Conservation (phyloP, 495 filamentous ascomycete species). For the Amorphotheca resinae region DNA sequence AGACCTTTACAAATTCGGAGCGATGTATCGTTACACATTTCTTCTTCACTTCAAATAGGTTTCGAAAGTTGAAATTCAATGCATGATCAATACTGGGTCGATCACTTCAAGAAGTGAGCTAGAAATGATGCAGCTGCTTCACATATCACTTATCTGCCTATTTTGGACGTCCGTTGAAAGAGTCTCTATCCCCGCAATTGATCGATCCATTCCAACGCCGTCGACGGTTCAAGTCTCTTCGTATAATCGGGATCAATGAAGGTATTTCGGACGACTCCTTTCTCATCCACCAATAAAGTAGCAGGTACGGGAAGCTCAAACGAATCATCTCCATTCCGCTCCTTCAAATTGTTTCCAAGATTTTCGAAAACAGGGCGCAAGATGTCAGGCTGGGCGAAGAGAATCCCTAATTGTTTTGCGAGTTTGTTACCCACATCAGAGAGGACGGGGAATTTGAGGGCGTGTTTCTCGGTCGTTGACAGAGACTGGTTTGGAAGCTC, state of each 20-base stretch:
- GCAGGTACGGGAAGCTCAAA: slow-evolving; percentile 26
- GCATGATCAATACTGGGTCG: too few species aligned
- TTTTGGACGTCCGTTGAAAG: too few species aligned
- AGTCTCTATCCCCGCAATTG: too few species aligned
- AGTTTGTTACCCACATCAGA: slow-evolving; percentile 27
- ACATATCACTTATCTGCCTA: too few species aligned
- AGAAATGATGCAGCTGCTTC: too few species aligned
- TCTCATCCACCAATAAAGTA: slow-evolving; percentile 23
- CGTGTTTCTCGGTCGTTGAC: slow-evolving; percentile 23
- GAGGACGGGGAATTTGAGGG: slow-evolving; percentile 27
- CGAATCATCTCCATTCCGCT: slow-evolving; percentile 22
- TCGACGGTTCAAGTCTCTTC: slow-evolving; percentile 23
- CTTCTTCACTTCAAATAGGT: too few species aligned
- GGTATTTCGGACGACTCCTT: slow-evolving; percentile 24
- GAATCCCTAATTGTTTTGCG: slow-evolving; percentile 25
- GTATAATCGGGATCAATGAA: slow-evolving; percentile 26
- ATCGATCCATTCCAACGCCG: slow-evolving; percentile 25
- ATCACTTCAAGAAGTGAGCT: too few species aligned
- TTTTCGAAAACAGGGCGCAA: slow-evolving; percentile 19
- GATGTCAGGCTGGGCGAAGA: slow-evolving; percentile 20
- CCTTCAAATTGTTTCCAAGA: slow-evolving; percentile 15
- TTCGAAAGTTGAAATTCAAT: too few species aligned
- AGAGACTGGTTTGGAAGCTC: slow-evolving; percentile 26
- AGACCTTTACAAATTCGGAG: too few species aligned
- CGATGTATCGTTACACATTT: too few species aligned